Percentiles rank a stretch among this genome's conserved stretches.
phyloP scores from a whole-genome alignment of 2,329 filamentous ascomycete species.

The Aspergillus ochraceus region DNA sequence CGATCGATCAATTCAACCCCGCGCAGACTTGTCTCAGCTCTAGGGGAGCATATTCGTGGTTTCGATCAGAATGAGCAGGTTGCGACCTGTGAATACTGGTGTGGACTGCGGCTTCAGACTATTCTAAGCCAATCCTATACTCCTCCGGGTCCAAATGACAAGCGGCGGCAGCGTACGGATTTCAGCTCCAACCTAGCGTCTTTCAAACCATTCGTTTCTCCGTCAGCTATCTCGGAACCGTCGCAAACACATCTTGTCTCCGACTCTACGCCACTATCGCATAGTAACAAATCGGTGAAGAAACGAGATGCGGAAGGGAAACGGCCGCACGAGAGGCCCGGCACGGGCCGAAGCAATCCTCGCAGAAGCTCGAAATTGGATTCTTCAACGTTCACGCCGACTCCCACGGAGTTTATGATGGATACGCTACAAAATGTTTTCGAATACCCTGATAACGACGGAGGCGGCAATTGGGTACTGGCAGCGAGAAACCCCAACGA shows the following conservation, averaged over 20 bases:
- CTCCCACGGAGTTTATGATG: constrained; percentile 33
- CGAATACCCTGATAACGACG: constrained; percentile 11
- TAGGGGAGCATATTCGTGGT: neutral
- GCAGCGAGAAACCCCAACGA: neutral
- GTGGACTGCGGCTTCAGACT: constrained; percentile 13
- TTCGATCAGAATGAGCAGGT: constrained; percentile 6
- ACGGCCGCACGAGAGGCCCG: neutral
- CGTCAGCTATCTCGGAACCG: neutral
- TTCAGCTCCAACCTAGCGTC: neutral
- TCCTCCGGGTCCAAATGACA: neutral
- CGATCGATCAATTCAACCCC: neutral
- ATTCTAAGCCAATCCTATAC: constrained; percentile 13
- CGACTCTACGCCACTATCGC: neutral
- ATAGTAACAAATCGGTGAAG: neutral
- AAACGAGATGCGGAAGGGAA: neutral
- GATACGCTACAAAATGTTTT: constrained; percentile 27
- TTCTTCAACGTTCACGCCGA: constrained; percentile 11
- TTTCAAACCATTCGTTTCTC: neutral
- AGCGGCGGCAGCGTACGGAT: neutral
- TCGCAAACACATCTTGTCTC: neutral
- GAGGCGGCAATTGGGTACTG: constrained; percentile 8
- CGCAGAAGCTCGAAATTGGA: constrained; percentile 4
- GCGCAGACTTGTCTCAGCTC: neutral
- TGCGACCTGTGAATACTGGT: constrained; percentile 13
- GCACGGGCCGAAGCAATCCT: constrained; percentile 1